Percentiles rank a stretch among this genome's conserved stretches.
Evolutionary conservation across 345 rosid genomes (phyloP).

Genomic region (Hirschfeldia incana): DNA sequence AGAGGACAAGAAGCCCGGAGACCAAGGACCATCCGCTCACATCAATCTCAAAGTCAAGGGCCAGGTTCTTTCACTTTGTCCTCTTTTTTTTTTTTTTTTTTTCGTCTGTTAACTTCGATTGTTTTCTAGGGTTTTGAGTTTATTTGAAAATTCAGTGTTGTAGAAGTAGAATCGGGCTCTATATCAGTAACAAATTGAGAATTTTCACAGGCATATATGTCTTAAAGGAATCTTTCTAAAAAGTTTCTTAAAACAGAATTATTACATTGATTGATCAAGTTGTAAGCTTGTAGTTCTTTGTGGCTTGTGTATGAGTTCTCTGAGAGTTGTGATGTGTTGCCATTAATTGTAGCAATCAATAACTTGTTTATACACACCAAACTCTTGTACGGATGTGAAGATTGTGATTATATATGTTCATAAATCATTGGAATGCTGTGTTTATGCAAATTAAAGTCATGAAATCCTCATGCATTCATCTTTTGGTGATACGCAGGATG

Average conservation of each 20-base stretch:
- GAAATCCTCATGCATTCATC: background rate
- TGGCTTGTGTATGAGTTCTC: background rate
- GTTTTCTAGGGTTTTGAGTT: background rate
- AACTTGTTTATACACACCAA: background rate
- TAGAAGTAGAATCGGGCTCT: background rate
- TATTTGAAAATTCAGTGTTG: background rate
- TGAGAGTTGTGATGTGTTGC: background rate
- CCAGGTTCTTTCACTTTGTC: conserved; percentile 50
- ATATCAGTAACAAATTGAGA: background rate
- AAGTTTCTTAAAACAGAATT: background rate
- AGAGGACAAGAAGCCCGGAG: conserved; percentile 80
- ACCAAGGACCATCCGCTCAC: conserved; percentile 64
- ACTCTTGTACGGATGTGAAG: background rate
- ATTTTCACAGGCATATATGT: background rate
- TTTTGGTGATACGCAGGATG: conserved; percentile 51
- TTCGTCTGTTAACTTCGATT: background rate
- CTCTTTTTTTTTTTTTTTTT: background rate
- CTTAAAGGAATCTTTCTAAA: background rate
- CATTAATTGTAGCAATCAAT: background rate
- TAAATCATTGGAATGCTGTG: background rate
- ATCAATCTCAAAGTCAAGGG: conserved; percentile 88
- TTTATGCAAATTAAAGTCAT: background rate
- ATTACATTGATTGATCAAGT: conserved; percentile 10
- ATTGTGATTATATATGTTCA: background rate
- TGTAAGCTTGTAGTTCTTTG: background rate